Percentiles rank a stretch among this genome's conserved stretches.
These are phyloP conservation scores for Detonula confervacea DNA, from an alignment of 352 stramenopile species.

Conservation along the genomic window DNA sequence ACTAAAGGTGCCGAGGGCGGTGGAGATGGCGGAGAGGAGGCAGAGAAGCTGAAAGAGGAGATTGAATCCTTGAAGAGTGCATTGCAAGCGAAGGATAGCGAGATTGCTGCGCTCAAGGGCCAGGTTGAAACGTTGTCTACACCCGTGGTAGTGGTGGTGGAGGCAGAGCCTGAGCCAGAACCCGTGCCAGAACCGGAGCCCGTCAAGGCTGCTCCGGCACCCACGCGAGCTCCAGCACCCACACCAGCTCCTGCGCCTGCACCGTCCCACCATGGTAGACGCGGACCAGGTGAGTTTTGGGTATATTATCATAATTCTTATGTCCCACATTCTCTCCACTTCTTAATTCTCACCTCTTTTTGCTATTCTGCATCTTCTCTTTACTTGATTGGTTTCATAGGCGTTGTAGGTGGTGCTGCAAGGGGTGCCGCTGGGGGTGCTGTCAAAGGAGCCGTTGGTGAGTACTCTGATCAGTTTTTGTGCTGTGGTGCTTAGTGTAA, in stretches of 20 bases:
- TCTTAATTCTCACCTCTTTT: no score
- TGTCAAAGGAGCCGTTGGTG: conserved; percentile 32
- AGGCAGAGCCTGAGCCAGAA: no score
- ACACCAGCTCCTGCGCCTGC: conserved; percentile 2
- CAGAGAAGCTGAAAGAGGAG: conserved; percentile 28
- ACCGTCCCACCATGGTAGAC: no score
- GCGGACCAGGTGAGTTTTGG: no score
- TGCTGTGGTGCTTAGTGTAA: not conserved
- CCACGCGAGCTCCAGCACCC: conserved; percentile 4
- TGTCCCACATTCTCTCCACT: no score
- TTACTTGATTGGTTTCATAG: not conserved
- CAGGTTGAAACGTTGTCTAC: conserved; percentile 10
- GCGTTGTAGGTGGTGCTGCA: conserved; percentile 36
- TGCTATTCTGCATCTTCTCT: not conserved
- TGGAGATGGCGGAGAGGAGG: conserved; percentile 25
- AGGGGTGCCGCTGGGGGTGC: conserved; percentile 41
- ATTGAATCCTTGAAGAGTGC: conserved; percentile 8
- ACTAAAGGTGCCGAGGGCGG: conserved; percentile 13
- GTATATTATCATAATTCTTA: no score
- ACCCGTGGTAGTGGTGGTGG: no score
- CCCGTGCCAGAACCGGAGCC: not conserved
- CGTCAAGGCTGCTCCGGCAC: conserved; percentile 8
- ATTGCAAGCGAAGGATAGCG: not conserved
- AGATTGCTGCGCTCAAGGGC: conserved; percentile 17
- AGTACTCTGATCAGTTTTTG: conserved; percentile 15